Evolutionary conservation across 306 rosid species (phyloP), one percentile per base, ranked within the genome.

Genomic region (Vigna angularis): DNA sequence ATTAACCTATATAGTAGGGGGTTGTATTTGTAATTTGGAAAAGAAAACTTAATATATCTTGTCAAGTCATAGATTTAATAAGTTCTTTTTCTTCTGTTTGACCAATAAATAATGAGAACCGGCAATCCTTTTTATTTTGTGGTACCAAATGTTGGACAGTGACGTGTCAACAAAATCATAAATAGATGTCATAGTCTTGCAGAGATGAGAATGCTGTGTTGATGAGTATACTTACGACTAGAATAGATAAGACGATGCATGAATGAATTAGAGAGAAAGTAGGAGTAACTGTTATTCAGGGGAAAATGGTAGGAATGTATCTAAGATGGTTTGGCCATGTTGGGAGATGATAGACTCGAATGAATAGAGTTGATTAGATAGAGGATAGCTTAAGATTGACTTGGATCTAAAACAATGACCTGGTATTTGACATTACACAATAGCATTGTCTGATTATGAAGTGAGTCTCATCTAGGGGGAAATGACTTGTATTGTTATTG

Each of bases 31-130:
- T 44, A 44, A 68, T 45, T 17, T 57, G 26, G 34, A 12, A 16
- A n/a, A 77, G 9, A 44, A 53, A 16, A 64, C 15, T 47, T 48
- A 28, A 22, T 36, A 70, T 20, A 65, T 65, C 15, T 22, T 36
- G 67, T 64, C 74, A 71, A 57, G 63, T 66, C 58, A 76, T 76
- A 57, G 16, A 24, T 80, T 55, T 65, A 52, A 71, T 47, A 34
- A 47, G 34, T 69, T 80, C 15, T 38, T 40, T 36, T 5, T 50
- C 44, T 76, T 73, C 64, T 71, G 52, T 64, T 48, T 58, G 48
- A 40, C 44, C 79, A 47, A 32, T 71, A 75, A 58, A 70, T 61
- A 58, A 75, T 75, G 75, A 34, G 65, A 74, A 58, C 52, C n/a
- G 57, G 4, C 52, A 18, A 32, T 32, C 69, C 6, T 42, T 66